Evolutionary conservation across 768 basidiomycete genomes (phyloP), one percentile per base, ranked within the genome.

Genomic region (Amanita brunnescens): DNA sequence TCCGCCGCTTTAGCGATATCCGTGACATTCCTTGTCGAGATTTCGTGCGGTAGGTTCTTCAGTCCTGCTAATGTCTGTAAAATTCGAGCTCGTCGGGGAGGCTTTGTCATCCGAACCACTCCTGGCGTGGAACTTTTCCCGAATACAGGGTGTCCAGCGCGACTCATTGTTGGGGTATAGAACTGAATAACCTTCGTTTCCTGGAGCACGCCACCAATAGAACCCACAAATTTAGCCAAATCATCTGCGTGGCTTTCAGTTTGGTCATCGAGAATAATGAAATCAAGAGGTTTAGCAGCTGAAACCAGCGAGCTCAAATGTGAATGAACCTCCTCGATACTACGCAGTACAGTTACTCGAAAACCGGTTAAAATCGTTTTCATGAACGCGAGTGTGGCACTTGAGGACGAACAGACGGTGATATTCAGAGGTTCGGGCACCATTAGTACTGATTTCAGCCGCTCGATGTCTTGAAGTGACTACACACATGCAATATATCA

Each of bases 141-240:
- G 51, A 81, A 77, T 14, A 79, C 68, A 1, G 73, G 67, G 38
- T 75, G 74, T 14, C 79, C 77, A 5, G 76, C 70, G 34, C 74
- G 69, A 55, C 77, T 80, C 18, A 80, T 79, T 1, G 81, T 83
- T 1, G 85, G 85, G 1, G 85, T 86, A 61, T 84, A 85, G 16
- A 88, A 67, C 55, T 87, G 85, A 12, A 88, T 72, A 49, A 86
- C 67, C 65, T 82, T 83, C 3, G 83, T 81, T 9, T 81, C 76
- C 21, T 61, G 59, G 6, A 82, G 69, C 3, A 69, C 55, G 6
- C 58, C 60, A 13, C 64, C 56, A 1, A 77, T 61, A 8, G 70
- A 67, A 47, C 71, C 70, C 32, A 84, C 58, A 48, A 75, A 67
- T 21, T 67, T 73, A 40, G 76, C 71, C n/a, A 87, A 61, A 41